Evolutionary conservation across 2,329 filamentous ascomycete species (phyloP).

Genomic region (Fusarium guadeloupense): DNA sequence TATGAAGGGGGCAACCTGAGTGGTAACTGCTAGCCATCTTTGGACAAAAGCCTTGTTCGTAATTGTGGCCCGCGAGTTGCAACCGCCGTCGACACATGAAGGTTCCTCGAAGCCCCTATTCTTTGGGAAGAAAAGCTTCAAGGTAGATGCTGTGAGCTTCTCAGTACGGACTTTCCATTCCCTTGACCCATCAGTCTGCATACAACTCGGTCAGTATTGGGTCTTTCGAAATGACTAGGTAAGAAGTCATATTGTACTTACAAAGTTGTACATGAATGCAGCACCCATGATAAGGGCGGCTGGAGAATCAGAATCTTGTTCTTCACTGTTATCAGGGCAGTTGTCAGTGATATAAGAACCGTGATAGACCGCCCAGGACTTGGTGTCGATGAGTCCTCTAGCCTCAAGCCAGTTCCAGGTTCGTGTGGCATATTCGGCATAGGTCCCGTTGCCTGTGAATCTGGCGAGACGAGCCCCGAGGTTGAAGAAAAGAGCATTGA

Average conservation of each 20-base stretch:
- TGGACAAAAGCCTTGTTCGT: conserved; percentile 76
- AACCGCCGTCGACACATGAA: conserved; percentile 69
- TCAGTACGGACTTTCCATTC: conserved; percentile 66
- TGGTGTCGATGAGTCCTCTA: conserved; percentile 65
- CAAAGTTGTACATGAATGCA: conserved; percentile 74
- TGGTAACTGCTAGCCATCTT: conserved; percentile 69
- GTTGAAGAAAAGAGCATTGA: conserved; percentile 71
- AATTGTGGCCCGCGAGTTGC: conserved; percentile 74
- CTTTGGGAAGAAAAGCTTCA: conserved; percentile 60
- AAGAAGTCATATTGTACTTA: conserved; percentile 43
- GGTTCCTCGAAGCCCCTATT: conserved; percentile 68
- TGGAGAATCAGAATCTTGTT: conserved; percentile 73
- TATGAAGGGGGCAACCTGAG: conserved; percentile 69
- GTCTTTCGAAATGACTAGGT: background rate
- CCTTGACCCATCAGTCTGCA: conserved; percentile 13
- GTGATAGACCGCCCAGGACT: conserved; percentile 70
- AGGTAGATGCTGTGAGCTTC: conserved; percentile 60
- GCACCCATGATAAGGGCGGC: conserved; percentile 69
- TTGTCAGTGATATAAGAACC: conserved; percentile 65
- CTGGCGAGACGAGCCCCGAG: conserved; percentile 73
- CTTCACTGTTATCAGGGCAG: conserved; percentile 67
- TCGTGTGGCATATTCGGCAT: conserved; percentile 68
- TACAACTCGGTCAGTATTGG: background rate
- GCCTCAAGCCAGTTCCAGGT: conserved; percentile 68
- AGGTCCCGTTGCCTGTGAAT: conserved; percentile 73